Evolutionary conservation across 163 green algal species (phyloP), one percentile per base, ranked within the genome.

Genomic region (Scenedesmus sp.): DNA sequence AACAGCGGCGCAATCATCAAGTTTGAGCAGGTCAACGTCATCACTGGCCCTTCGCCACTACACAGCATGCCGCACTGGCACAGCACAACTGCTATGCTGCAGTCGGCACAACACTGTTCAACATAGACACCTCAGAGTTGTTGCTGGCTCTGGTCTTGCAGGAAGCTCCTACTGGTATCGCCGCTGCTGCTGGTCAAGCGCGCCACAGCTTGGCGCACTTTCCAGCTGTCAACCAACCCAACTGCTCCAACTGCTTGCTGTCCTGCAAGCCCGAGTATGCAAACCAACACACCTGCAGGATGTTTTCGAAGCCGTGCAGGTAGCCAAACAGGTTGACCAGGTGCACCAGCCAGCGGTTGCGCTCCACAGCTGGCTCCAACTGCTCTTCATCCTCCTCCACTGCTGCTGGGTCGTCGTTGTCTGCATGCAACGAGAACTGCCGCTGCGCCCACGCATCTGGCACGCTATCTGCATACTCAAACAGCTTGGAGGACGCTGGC

Each of bases 241-340:
- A 79, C 70, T 52, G 52, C 70, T 18, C 70, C 52, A 79, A 57
- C 77, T 34, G 10, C 62, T 89, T 18, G 82, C 20, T 73, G 56
- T 62, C 23, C 15, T 79, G 84, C 84, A 59, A 13, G 7, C 26
- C 23, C 84, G 0, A 46, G 34, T 3, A 56, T 8, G 16, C 23
- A 62, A 82, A n/a, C 59, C 46, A 7, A 62, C 88, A 12, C 66
- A 92, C 92, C 87, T 84, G 34, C 6, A 91, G 2, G 54, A 94
- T 87, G 26, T 56, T 20, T 0, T 94, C 66, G 52, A 93, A 94
- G 52, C 94, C 94, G 34, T 66, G 55, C 73, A 84, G 59, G 46
- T 89, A 6, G 2, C 84, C 92, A 88, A 95, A 95, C 34, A 60
- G 74, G 92, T 95, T 94, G 82, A 95, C 60, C 23, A 96, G 88